phyloP scores from a whole-genome alignment of 2,329 filamentous ascomycete species.

The Trichoderma sp. region DNA sequence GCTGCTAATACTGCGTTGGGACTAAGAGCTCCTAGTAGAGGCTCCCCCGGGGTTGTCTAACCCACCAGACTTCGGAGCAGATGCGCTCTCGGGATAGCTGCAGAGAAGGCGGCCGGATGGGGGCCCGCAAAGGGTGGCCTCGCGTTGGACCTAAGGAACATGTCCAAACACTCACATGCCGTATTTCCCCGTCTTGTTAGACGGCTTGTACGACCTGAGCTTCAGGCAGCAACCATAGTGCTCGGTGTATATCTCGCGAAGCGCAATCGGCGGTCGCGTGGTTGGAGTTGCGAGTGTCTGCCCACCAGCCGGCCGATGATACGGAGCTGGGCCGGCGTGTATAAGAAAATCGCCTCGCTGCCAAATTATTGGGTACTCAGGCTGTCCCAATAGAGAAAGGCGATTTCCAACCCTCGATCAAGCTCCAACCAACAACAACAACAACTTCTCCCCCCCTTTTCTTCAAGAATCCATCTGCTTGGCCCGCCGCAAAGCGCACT shows the following conservation, averaged over 20 bases:
- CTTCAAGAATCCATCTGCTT: background rate
- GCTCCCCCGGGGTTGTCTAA: background rate
- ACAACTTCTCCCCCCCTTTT: background rate
- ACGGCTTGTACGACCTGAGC: background rate
- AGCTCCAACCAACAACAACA: background rate
- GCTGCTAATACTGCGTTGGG: background rate
- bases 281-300: background rate
- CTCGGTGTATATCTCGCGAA: constrained; percentile 22
- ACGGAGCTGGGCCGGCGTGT: background rate
- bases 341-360: constrained; percentile 1
- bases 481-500: constrained; percentile 24
- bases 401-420: background rate
- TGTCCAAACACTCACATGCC: background rate
- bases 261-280: constrained; percentile 8
- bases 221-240: constrained; percentile 8
- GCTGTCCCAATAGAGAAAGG: background rate
- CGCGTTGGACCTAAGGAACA: constrained; percentile 6
- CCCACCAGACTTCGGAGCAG: background rate
- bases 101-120: background rate
- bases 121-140: constrained; percentile 7
- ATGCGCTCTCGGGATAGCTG: constrained; percentile 19
- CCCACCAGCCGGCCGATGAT: background rate
- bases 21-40: background rate
- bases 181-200: background rate
- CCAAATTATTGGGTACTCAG: background rate